Evolutionary conservation across 768 basidiomycete genomes (phyloP).

Genomic region (Pleurotus platypus): DNA sequence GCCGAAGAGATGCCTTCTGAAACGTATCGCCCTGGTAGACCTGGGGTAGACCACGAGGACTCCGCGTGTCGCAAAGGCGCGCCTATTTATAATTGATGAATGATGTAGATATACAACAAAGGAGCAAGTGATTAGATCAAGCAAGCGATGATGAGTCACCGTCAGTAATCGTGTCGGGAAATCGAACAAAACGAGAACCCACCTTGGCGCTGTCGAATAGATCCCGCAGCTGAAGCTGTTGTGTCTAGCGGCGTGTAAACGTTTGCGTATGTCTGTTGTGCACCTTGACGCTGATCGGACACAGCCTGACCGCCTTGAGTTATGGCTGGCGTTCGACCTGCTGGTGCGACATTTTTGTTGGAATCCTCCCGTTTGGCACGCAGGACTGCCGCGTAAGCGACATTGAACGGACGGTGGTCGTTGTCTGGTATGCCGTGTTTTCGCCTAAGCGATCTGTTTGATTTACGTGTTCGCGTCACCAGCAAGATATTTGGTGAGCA

Average conservation of each 20-base stretch:
- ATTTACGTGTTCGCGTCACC: conserved; percentile 14
- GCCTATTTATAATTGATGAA: not conserved
- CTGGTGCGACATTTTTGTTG: conserved; percentile 21
- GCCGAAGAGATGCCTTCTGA: conserved; percentile 5
- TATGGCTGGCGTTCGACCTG: conserved; percentile 29
- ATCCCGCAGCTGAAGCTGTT: not conserved
- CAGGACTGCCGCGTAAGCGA: conserved; percentile 76
- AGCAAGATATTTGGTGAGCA: not conserved
- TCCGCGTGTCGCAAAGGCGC: conserved; percentile 3
- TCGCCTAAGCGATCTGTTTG: conserved; percentile 61
- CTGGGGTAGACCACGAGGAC: conserved; percentile 6
- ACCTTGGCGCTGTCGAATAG: conserved; percentile 1
- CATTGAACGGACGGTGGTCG: conserved; percentile 81
- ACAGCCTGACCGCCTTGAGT: conserved; percentile 24
- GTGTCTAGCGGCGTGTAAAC: not conserved
- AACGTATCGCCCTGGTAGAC: conserved; percentile 3
- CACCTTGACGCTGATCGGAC: conserved; percentile 1
- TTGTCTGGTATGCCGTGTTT: conserved; percentile 81
- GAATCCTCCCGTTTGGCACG: conserved; percentile 47
- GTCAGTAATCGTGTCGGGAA: not conserved
- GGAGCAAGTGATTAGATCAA: not conserved
- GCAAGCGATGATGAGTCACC: conserved; percentile 1
- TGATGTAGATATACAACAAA: not conserved
- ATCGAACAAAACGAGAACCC: not conserved
- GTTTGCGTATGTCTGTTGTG: not conserved